phyloP scores from a whole-genome alignment of 352 stramenopile species.

The Phytopythium helicoides region DNA sequence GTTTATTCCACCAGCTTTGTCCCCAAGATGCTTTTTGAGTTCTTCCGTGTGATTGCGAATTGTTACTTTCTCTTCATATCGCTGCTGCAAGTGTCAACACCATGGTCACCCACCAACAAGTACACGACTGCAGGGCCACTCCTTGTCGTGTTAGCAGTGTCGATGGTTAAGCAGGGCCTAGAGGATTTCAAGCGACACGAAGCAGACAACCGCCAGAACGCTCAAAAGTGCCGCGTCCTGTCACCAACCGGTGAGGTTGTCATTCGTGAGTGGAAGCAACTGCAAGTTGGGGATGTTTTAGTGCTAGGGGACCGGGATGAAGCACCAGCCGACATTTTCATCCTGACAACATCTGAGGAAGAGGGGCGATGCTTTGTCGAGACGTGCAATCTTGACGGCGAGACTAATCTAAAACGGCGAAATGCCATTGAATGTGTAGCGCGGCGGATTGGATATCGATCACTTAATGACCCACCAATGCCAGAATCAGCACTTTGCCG shows the following conservation, averaged over 20 bases:
- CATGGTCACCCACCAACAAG: constrained; percentile 70
- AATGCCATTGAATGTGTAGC: constrained; percentile 51
- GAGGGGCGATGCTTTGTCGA: constrained; percentile 89
- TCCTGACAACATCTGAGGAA: constrained; percentile 69
- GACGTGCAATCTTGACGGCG: constrained; percentile 92
- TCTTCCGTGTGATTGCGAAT: constrained; percentile 94
- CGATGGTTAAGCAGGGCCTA: constrained; percentile 74
- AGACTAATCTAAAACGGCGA: constrained; percentile 93
- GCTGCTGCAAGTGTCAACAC: constrained; percentile 82
- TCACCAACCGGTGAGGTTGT: constrained; percentile 33
- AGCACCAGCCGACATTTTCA: constrained; percentile 63
- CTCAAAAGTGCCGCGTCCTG: constrained; percentile 47
- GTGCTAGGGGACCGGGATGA: constrained; percentile 53
- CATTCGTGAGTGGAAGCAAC: constrained; percentile 65
- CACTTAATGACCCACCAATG: constrained; percentile 47
- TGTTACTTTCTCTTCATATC: constrained; percentile 95
- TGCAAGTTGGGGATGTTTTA: constrained; percentile 72
- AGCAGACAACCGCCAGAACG: constrained; percentile 63
- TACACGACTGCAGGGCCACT: constrained; percentile 77
- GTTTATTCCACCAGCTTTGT: constrained; percentile 83
- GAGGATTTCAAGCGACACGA: constrained; percentile 81
- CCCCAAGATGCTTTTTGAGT: constrained; percentile 91
- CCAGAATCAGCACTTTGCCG: constrained; percentile 32
- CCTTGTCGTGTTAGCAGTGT: constrained; percentile 69
- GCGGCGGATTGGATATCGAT: constrained; percentile 54